phyloP scores from a whole-genome alignment of 1,284 basidiomycete species.

The Takashimella koratensis region DNA sequence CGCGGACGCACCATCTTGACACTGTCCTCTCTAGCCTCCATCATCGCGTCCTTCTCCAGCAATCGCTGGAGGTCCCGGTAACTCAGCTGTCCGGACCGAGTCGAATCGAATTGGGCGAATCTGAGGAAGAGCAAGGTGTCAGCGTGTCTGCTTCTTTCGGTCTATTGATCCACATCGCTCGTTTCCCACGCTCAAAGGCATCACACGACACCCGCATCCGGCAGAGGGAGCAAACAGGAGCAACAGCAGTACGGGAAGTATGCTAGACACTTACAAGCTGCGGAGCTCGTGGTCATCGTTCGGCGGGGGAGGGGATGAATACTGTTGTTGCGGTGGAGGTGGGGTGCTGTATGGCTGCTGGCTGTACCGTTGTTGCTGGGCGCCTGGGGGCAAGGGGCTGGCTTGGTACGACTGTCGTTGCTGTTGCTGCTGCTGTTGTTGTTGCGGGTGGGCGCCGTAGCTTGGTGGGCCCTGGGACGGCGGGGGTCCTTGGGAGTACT shows the following conservation, averaged over 20 bases:
- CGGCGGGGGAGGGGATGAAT: slow-evolving; percentile 5
- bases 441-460: slow-evolving; percentile 3
- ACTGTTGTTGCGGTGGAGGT: slow-evolving; percentile 11
- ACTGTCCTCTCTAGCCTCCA: slow-evolving; percentile 49
- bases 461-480: slow-evolving; percentile 1
- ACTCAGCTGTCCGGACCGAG: slow-evolving; percentile 42
- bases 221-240: too few species aligned
- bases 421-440: slow-evolving; percentile 11
- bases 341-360: slow-evolving; percentile 3
- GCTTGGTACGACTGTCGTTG: slow-evolving; percentile 3
- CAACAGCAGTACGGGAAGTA: too few species aligned
- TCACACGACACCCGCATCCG: too few species aligned
- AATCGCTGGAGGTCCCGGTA: slow-evolving; percentile 43
- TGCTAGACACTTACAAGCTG: slow-evolving; percentile 33
- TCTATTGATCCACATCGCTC: too few species aligned
- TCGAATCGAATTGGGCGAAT: slow-evolving; percentile 43
- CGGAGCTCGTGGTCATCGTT: slow-evolving; percentile 31
- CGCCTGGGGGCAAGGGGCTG: neutral
- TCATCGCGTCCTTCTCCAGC: slow-evolving; percentile 45
- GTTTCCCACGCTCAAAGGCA: too few species aligned
- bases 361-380: slow-evolving; percentile 1
- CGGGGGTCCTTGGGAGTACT: slow-evolving; percentile 12
- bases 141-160: too few species aligned
- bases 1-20: slow-evolving; percentile 49
- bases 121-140: slow-evolving; percentile 18